Conservation (phyloP, 768 basidiomycete genomes). For the Lactifluus echinatus region DNA sequence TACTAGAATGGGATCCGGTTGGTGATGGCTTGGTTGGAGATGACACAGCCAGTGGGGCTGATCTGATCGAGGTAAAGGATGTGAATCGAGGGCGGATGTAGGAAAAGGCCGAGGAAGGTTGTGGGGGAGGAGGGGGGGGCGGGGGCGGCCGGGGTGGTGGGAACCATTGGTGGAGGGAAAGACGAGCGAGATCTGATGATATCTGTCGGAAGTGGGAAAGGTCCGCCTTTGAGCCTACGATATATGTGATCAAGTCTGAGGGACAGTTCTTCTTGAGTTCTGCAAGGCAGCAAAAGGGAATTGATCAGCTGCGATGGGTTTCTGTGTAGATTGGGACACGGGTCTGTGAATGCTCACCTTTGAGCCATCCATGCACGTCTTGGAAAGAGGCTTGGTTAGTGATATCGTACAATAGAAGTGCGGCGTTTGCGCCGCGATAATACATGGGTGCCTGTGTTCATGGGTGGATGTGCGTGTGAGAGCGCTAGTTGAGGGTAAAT, state of each 20-base stretch:
- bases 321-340: background rate
- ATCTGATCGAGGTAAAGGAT: slow-evolving; percentile 58
- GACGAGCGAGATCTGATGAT: slow-evolving; percentile 73
- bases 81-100: slow-evolving; percentile 76
- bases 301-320: slow-evolving; percentile 5
- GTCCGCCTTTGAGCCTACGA: slow-evolving; percentile 91
- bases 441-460: slow-evolving; percentile 80
- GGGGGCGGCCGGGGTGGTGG: slow-evolving; percentile 66
- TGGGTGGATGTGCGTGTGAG: slow-evolving; percentile 13
- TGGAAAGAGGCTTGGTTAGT: slow-evolving; percentile 84
- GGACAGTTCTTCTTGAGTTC: slow-evolving; percentile 87
- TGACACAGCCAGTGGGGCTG: slow-evolving; percentile 45
- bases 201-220: slow-evolving; percentile 63
- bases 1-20: slow-evolving; percentile 49
- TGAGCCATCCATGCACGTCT: slow-evolving; percentile 86
- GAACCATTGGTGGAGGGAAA: slow-evolving; percentile 81
- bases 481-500: slow-evolving; percentile 6
- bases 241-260: slow-evolving; percentile 85
- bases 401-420: slow-evolving; percentile 90
- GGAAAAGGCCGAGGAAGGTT: slow-evolving; percentile 56
- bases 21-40: slow-evolving; percentile 37
- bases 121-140: slow-evolving; percentile 53
- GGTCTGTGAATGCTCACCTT: slow-evolving; percentile 45
- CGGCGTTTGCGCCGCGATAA: slow-evolving; percentile 93
- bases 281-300: slow-evolving; percentile 26